Evolutionary conservation across 2,329 filamentous ascomycete species (phyloP).

Genomic region (Botrytis paeoniae): DNA sequence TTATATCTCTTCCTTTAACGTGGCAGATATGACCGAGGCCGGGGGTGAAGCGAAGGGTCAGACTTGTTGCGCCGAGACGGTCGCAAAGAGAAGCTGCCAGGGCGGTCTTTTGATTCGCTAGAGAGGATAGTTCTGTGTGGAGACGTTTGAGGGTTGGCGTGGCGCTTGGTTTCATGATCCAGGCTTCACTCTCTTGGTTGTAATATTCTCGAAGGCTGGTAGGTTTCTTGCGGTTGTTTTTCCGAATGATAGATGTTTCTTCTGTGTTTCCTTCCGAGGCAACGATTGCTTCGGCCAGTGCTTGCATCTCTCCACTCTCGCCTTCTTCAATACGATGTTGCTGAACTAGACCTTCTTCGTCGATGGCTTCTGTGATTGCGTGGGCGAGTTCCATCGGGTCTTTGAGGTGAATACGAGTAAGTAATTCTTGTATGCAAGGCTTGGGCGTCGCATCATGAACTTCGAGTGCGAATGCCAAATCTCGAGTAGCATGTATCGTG

Average conservation of each 20-base stretch:
- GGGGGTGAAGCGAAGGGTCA: slow-evolving; percentile 83
- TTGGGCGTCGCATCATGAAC: slow-evolving; percentile 26
- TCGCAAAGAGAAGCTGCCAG: slow-evolving; percentile 62
- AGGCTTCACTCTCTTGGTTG: slow-evolving; percentile 56
- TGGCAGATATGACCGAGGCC: slow-evolving; percentile 88
- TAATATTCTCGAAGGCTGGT: slow-evolving; percentile 56
- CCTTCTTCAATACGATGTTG: slow-evolving; percentile 75
- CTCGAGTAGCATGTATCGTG: slow-evolving; percentile 72
- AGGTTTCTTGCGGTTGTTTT: slow-evolving; percentile 42
- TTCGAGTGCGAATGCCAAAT: slow-evolving; percentile 54
- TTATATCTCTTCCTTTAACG: slow-evolving; percentile 74
- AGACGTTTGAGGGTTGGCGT: slow-evolving; percentile 63
- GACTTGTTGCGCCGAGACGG: slow-evolving; percentile 57
- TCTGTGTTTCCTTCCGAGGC: slow-evolving; percentile 60
- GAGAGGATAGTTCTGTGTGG: slow-evolving; percentile 61
- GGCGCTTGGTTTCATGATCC: slow-evolving; percentile 66
- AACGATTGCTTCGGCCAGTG: slow-evolving; percentile 70
- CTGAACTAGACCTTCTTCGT: slow-evolving; percentile 84
- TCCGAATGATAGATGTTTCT: slow-evolving; percentile 49
- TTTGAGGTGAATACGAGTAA: slow-evolving; percentile 61
- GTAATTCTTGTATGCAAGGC: slow-evolving; percentile 46
- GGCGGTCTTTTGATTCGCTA: slow-evolving; percentile 57
- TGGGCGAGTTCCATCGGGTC: slow-evolving; percentile 66
- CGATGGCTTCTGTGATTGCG: slow-evolving; percentile 74
- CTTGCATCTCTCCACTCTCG: slow-evolving; percentile 66